These are phyloP conservation scores for Neurospora tetrasperma DNA, from an alignment of 495 filamentous ascomycete genomes.

Conservation along the genomic window DNA sequence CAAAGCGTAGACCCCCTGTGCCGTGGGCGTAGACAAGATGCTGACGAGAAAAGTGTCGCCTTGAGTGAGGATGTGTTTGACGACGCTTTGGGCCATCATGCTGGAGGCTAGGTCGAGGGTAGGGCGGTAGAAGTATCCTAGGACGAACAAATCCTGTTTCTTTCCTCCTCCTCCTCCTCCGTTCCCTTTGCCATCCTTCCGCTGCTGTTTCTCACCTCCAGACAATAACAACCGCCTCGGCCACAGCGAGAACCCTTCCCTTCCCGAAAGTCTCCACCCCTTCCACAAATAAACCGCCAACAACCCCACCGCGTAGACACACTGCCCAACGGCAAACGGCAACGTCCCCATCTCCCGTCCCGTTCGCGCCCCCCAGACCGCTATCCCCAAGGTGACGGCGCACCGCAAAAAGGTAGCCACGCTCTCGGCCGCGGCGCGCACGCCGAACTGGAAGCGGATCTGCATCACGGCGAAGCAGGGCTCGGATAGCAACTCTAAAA, in stretches of 20 bases:
- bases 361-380: constrained; percentile 36
- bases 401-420: constrained; percentile 69
- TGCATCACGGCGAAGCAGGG: constrained; percentile 79
- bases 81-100: constrained; percentile 72
- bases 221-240: constrained; percentile 14
- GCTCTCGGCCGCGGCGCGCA: constrained; percentile 70
- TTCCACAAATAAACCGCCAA: constrained; percentile 53
- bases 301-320: constrained; percentile 57
- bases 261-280: constrained; percentile 30
- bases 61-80: constrained; percentile 91
- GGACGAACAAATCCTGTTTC: constrained; percentile 41
- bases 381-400: constrained; percentile 54
- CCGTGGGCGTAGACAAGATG: constrained; percentile 57
- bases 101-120: constrained; percentile 59
- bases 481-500: constrained; percentile 74
- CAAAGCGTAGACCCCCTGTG: constrained; percentile 89
- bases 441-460: constrained; percentile 65
- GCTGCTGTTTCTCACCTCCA: not conserved
- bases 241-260: constrained; percentile 49
- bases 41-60: constrained; percentile 85
- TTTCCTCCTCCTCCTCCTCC: no score
- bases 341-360: constrained; percentile 49
- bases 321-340: constrained; percentile 81
- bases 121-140: constrained; percentile 54
- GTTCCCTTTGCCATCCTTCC: no score